Evolutionary conservation across 805 yeast genomes (phyloP).

Genomic region (Candida alai): DNA sequence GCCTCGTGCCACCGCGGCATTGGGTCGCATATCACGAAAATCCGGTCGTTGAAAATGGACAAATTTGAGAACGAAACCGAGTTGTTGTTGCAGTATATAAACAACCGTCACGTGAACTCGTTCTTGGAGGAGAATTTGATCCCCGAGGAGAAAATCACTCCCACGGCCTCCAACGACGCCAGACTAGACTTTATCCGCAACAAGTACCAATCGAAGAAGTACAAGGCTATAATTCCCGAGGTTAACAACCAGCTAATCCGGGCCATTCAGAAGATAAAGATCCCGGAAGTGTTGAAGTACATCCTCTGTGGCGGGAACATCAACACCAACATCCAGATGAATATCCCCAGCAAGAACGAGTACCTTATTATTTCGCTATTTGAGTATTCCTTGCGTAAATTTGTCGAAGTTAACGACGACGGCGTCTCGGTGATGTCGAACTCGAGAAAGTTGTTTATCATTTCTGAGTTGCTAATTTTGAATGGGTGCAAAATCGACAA

Average conservation of each 20-base stretch:
- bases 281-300: conserved; percentile 39
- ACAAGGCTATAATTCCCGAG: conserved; percentile 15
- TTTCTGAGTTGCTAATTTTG: conserved; percentile 54
- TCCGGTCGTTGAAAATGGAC: conserved; percentile 76
- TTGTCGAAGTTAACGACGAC: conserved; percentile 20
- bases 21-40: conserved; percentile 78
- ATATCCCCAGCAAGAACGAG: conserved; percentile 15
- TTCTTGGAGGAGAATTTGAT: conserved; percentile 50
- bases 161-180: conserved; percentile 38
- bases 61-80: conserved; percentile 57
- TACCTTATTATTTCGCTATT: conserved; percentile 25
- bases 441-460: conserved; percentile 30
- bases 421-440: not conserved
- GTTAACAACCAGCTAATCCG: conserved; percentile 41
- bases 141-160: conserved; percentile 21
- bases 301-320: conserved; percentile 48
- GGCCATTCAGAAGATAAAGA: conserved; percentile 49
- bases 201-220: conserved; percentile 61
- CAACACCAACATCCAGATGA: conserved; percentile 36
- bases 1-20: conserved; percentile 84
- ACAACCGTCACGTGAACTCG: conserved; percentile 53
- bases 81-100: conserved; percentile 47
- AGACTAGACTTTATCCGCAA: conserved; percentile 57
- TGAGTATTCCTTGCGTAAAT: conserved; percentile 53
- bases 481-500: conserved; percentile 52